Base-by-base conservation (phyloP, 2,329 filamentous ascomycete species). In the Talaromyces sp. region DNA sequence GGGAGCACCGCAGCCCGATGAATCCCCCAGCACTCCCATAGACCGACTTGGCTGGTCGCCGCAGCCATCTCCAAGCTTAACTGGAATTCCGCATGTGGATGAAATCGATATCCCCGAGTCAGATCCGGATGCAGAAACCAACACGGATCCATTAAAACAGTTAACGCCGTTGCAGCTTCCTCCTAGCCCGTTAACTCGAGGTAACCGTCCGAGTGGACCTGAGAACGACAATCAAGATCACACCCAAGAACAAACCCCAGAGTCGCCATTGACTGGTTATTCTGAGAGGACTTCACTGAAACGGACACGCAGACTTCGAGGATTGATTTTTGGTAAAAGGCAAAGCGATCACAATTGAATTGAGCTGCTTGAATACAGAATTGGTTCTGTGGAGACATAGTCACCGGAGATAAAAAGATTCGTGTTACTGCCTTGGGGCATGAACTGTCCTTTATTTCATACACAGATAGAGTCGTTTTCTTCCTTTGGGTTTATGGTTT, bases 131-230 rank as follows among this genome's bases (percentile, higher is more conserved):
- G 19, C 41, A 31, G 56, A 58, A 19, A 10, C 38, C 31, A 51
- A 35, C 24, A 52, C 27, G 19, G 57, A 59, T 11, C 31, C 60
- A 27, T 29, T 59, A 6, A 55, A 51, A 46, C 60, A 62, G 26
- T 27, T 59, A 31, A 31, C 46, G 51, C 60, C 57, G 17, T 26
- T 59, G 14, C 60, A 62, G 17, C 53, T 57, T 29, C 55, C 56
- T 24, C 67, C 71, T 50, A 76, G 73, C 59, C 73, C 75, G 50
- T 64, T 76, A 13, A 73, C 70, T 4, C 67, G 73, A 59, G 64
- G 67, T 54, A 74, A 70, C 61, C 64, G 73, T 8, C 67, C 75
- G n/a, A 29, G 55, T 29, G 31, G 38, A 7, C 29, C 35, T 9
- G 57, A 56, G n/a, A 43, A 59, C n/a, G 53, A 56, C 17, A 24